A percentile compares a stretch with the other conserved stretches of the same genome.
Evolutionary conservation across 1,139 yeast genomes (phyloP).

Genomic region (Kodamaea ohmeri): DNA sequence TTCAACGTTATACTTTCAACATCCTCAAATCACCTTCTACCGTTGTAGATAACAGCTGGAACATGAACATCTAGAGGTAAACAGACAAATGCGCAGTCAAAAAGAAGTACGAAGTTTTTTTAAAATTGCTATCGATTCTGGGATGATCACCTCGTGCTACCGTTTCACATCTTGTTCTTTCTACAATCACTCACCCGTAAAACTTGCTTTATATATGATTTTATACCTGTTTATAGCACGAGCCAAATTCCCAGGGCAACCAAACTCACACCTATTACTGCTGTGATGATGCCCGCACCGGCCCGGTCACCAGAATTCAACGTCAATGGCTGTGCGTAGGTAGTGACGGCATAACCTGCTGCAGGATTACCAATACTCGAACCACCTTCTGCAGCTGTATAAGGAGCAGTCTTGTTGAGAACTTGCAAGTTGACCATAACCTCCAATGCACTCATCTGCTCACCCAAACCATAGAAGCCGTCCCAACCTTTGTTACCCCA

Average conservation of each 20-base stretch:
- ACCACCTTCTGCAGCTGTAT: constrained; percentile 46
- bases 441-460: constrained; percentile 75
- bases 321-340: constrained; percentile 43
- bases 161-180: no score
- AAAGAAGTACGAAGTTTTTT: no score
- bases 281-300: constrained; percentile 88
- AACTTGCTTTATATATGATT: neutral
- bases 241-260: constrained; percentile 75
- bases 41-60: no score
- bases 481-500: constrained; percentile 62
- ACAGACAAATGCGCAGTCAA: no score
- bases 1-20: no score
- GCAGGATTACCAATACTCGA: constrained; percentile 43
- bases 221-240: constrained; percentile 33
- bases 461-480: constrained; percentile 70
- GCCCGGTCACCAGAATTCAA: constrained; percentile 68
- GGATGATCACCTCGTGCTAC: no score
- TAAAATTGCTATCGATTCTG: no score
- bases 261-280: constrained; percentile 62
- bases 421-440: constrained; percentile 44
- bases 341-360: constrained; percentile 47
- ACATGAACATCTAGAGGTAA: no score
- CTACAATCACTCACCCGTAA: no score
- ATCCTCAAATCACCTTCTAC: no score
- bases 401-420: constrained; percentile 29